Conservation (phyloP, 2,329 filamentous ascomycete genomes). For the Apiospora marii region DNA sequence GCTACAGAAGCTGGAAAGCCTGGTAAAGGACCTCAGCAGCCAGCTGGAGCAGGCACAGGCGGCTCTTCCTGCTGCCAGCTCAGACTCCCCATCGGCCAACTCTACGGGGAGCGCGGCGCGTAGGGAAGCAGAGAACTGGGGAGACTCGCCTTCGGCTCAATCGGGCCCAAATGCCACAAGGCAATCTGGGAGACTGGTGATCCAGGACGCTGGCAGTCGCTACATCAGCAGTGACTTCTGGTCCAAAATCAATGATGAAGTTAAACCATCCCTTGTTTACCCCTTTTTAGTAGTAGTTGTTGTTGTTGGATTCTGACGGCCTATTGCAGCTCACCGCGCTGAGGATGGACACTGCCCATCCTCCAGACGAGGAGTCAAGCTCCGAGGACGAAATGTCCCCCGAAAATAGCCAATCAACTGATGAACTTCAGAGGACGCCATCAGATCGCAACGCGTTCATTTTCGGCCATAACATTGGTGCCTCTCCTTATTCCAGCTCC, state of each 20-base stretch:
- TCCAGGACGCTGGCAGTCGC: constrained; percentile 52
- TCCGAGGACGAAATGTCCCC: constrained; percentile 48
- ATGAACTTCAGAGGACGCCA: constrained; percentile 51
- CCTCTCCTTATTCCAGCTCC: constrained; percentile 41
- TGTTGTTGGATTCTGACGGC: not conserved
- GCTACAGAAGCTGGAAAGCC: constrained; percentile 55
- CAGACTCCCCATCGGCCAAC: not conserved
- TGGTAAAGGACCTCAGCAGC: constrained; percentile 58
- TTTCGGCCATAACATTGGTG: constrained; percentile 54
- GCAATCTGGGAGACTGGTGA: constrained; percentile 56
- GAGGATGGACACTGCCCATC: constrained; percentile 48
- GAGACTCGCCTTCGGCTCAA: constrained; percentile 27
- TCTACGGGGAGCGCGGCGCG: constrained; percentile 39
- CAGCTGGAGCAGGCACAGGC: constrained; percentile 54
- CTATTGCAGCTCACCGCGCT: constrained; percentile 51
- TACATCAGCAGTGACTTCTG: constrained; percentile 63
- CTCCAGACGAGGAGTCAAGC: constrained; percentile 43
- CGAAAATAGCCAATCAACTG: constrained; percentile 36
- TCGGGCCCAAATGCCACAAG: constrained; percentile 32
- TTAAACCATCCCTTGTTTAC: constrained; percentile 36
- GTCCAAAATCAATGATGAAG: constrained; percentile 64
- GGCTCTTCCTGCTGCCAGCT: constrained; percentile 28
- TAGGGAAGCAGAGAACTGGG: constrained; percentile 37
- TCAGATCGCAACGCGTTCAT: constrained; percentile 59
- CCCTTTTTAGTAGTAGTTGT: not conserved